Conservation (phyloP, 2,329 filamentous ascomycete genomes). For the Fusarium multiceps region DNA sequence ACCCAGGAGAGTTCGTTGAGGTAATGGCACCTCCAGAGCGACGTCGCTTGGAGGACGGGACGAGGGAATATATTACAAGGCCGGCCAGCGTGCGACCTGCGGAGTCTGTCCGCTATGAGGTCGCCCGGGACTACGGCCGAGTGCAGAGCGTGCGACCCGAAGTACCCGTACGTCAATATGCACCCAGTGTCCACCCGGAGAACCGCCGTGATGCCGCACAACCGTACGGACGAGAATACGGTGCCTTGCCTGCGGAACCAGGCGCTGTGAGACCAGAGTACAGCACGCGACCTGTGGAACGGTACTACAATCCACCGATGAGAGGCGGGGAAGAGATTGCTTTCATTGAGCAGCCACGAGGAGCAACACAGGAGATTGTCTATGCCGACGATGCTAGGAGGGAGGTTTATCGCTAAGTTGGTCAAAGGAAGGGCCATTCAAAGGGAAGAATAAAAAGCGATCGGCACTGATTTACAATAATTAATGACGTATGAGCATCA, state of each 20-base stretch:
- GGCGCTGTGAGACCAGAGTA: constrained; percentile 49
- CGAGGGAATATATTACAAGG: constrained; percentile 65
- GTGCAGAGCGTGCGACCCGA: constrained; percentile 58
- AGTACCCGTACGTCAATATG: constrained; percentile 46
- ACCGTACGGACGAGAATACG: constrained; percentile 50
- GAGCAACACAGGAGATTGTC: constrained; percentile 56
- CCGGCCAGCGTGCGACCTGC: constrained; percentile 69
- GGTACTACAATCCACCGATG: constrained; percentile 56
- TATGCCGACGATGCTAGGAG: constrained; percentile 57
- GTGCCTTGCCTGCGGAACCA: constrained; percentile 41
- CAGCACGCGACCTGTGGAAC: constrained; percentile 57
- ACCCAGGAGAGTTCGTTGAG: constrained; percentile 60
- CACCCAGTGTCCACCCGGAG: constrained; percentile 45
- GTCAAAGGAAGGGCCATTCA: neutral
- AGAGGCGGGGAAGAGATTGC: constrained; percentile 54
- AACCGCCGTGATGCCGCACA: constrained; percentile 46
- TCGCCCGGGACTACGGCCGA: constrained; percentile 56
- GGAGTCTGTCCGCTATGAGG: constrained; percentile 57
- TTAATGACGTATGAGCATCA: constrained; percentile 1
- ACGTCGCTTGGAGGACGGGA: constrained; percentile 58
- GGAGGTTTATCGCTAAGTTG: constrained; percentile 51
- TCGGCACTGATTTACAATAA: neutral
- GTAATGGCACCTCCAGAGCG: constrained; percentile 57
- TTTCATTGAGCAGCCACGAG: constrained; percentile 58
- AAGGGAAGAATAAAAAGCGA: neutral